Evolutionary conservation across 2,329 filamentous ascomycete species (phyloP).

Genomic region (Cercospora sp.): DNA sequence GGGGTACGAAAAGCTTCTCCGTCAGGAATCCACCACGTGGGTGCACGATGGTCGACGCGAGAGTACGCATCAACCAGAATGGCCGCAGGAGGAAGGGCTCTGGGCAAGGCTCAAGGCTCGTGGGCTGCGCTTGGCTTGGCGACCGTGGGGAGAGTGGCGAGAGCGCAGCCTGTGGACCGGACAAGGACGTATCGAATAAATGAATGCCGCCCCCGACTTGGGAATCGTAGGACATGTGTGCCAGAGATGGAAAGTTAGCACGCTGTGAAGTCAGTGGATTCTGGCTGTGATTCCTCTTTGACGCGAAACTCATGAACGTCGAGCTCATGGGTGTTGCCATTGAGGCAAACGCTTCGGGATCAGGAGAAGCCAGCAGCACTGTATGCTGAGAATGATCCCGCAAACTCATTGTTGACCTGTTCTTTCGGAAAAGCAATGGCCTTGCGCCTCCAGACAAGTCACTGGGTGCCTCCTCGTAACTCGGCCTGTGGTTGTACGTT

Average conservation of each 20-base stretch:
- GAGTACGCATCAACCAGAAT: slow-evolving; percentile 94
- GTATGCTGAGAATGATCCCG: slow-evolving; percentile 62
- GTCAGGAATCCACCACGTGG: slow-evolving; percentile 90
- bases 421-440: slow-evolving; percentile 46
- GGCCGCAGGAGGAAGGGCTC: slow-evolving; percentile 85
- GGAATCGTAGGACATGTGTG: slow-evolving; percentile 43
- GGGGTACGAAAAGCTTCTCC: slow-evolving; percentile 85
- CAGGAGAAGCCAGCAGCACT: slow-evolving; percentile 63
- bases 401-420: slow-evolving; percentile 61
- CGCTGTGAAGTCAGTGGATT: slow-evolving; percentile 36
- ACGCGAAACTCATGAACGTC: slow-evolving; percentile 58
- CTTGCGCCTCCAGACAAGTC: slow-evolving; percentile 27
- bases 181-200: slow-evolving; percentile 67
- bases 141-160: slow-evolving; percentile 38
- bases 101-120: slow-evolving; percentile 86
- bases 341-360: slow-evolving; percentile 66
- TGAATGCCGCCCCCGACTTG: slow-evolving; percentile 70
- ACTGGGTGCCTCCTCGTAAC: slow-evolving; percentile 30
- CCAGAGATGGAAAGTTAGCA: slow-evolving; percentile 55
- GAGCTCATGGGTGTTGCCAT: slow-evolving; percentile 68
- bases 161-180: slow-evolving; percentile 26
- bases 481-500: slow-evolving; percentile 25
- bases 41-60: slow-evolving; percentile 90
- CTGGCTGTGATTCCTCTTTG: slow-evolving; percentile 27
- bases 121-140: slow-evolving; percentile 62